Percentiles rank a stretch among this genome's conserved stretches.
Evolutionary conservation across 768 basidiomycete species (phyloP).

Genomic region (Boletus fagicola): DNA sequence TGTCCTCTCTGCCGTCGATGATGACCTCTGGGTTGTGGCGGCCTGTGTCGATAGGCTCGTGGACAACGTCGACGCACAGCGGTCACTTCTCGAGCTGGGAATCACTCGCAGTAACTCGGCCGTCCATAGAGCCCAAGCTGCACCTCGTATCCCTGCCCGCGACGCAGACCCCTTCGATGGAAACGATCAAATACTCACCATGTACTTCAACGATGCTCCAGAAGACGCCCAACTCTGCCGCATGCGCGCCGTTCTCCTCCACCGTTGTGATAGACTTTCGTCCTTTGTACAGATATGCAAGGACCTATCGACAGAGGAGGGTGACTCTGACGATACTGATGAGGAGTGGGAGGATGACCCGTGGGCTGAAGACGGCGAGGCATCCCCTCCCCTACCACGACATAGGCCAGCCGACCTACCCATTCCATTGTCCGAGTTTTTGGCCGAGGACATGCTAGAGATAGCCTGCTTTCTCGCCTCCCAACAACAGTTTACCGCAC

Average conservation of each 20-base stretch:
- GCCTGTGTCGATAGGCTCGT: constrained; percentile 69
- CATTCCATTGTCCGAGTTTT: constrained; percentile 62
- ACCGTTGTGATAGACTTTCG: constrained; percentile 64
- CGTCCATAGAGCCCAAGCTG: constrained; percentile 45
- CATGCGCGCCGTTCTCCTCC: constrained; percentile 66
- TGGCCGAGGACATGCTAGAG: constrained; percentile 54
- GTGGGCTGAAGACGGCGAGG: constrained; percentile 56
- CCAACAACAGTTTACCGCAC: constrained; percentile 52
- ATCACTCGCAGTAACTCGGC: constrained; percentile 55
- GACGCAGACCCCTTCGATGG: constrained; percentile 17
- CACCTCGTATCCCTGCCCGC: constrained; percentile 27
- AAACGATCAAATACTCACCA: constrained; percentile 34
- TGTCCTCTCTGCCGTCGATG: constrained; percentile 48
- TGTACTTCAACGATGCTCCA: constrained; percentile 56
- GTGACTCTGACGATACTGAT: constrained; percentile 35
- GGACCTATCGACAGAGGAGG: constrained; percentile 32
- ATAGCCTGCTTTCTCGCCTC: constrained; percentile 69
- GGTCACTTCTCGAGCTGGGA: constrained; percentile 59
- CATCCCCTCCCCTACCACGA: constrained; percentile 21
- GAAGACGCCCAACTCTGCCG: constrained; percentile 63
- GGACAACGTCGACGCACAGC: constrained; percentile 54
- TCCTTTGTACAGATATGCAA: constrained; percentile 67
- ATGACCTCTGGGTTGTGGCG: constrained; percentile 78
- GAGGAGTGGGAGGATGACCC: constrained; percentile 56
- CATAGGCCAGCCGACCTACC: constrained; percentile 35